Evolutionary conservation across 768 basidiomycete species (phyloP), one percentile per base, ranked within the genome.

Genomic region (Tulasnella sp.): DNA sequence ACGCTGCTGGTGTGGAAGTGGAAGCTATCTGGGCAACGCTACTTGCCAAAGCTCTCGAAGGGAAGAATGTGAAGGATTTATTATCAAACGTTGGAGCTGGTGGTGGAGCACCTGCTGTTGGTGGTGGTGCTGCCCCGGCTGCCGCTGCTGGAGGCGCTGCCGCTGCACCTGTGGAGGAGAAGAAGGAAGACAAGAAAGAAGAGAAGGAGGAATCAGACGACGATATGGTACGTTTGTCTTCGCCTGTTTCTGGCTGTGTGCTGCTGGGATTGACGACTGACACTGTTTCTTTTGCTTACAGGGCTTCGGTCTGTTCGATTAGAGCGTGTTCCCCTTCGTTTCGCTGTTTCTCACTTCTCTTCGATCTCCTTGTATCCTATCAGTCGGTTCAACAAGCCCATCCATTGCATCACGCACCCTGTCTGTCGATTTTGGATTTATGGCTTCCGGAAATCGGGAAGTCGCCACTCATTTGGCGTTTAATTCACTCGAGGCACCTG

Each of bases 251-350:
- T 5, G 39, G 14, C 41, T 21, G 6, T n/a, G 35, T 15, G 19
- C 21, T 7, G 14, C 12, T 25, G 31, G 32, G 6, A 23, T 39
- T 9, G 17, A 14, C 43, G 36, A 45, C 48, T 11, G 15, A 11
- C 32, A 17, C 19, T 19, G 7, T n/a, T 19, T 63, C 39, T 32
- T 65, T 7, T 62, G n/a, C n/a, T n/a, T n/a, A n/a, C n/a, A 89
- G 91, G 91, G 91, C 77, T 92, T 94, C 79, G 89, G 91, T 75
- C 80, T 94, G 62, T 94, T 94, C 83, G 89, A 93, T 74, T 92
- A 21, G n/a, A n/a, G n/a, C n/a, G n/a, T n/a, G n/a, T n/a, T n/a
- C n/a, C n/a, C n/a, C n/a, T n/a, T n/a, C n/a, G n/a, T n/a, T n/a
- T n/a, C n/a, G n/a, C n/a, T n/a, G n/a, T n/a, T n/a, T n/a, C n/a